Evolutionary conservation across 2,329 filamentous ascomycete species (phyloP), one percentile per base, ranked within the genome.

Genomic region (Lachnellula hyalina): DNA sequence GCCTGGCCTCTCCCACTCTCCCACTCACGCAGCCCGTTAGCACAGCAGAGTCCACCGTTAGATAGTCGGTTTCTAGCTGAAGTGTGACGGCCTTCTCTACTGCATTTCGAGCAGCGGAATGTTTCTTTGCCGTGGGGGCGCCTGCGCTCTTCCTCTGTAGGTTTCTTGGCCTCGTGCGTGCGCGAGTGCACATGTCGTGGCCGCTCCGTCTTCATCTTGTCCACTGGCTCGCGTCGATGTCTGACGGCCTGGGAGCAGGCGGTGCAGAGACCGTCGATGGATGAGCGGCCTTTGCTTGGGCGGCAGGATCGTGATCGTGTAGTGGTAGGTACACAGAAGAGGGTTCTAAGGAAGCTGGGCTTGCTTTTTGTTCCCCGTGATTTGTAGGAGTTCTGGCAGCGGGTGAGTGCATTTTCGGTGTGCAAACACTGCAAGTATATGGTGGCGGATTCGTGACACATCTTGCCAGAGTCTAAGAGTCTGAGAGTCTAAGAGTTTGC

Each of bases 21-120:
- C 47, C 49, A 59, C 40, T 59, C 56, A 3, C 47, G 51, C 8
- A 47, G 6, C 11, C 59, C 57, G 21, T 55, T 51, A 5, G 56
- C 52, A 46, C 61, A 61, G 36, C 62, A 62, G 7, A 60, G 42
- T 41, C 61, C 60, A 2, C 38, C 47, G 40, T 62, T 59, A 5
- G n/a, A 48, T 1, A 21, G 45, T 51, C 56, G 44, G 1, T 36
- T 47, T 11, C 25, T 44, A 9, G 47, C 28, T 14, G 41, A 32
- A 1, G 41, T 12, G 4, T n/a, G 3, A 5, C 53, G 40, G 6
- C 40, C 15, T 38, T 62, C 57, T 1, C 2, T 11, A 1, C 41
- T 36, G 45, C 61, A 63, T 5, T 25, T 35, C 0, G 5, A 8
- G 14, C 61, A 62, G 19, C 53, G 32, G 38, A 41, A 41, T 5